phyloP scores from a whole-genome alignment of 352 stramenopile genomes.

The Pythium aquatile region DNA sequence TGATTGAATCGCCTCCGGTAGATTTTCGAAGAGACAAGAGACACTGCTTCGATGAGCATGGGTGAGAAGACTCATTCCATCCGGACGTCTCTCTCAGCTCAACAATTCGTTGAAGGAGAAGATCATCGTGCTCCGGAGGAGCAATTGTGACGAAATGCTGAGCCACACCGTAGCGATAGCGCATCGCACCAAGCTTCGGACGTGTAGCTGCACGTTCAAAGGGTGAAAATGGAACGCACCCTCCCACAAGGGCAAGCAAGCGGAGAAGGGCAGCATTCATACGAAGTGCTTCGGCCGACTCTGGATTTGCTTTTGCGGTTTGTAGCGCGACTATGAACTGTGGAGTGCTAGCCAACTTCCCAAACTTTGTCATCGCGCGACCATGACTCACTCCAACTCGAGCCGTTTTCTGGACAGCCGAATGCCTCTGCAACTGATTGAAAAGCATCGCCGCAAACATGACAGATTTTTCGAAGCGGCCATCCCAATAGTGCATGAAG shows the following conservation, averaged over 20 bases:
- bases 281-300: neutral
- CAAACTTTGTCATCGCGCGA: neutral
- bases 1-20: too few relatives aligned
- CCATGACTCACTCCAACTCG: neutral
- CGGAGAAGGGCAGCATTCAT: neutral
- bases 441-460: neutral
- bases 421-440: neutral
- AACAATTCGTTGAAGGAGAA: slow-evolving; percentile 18
- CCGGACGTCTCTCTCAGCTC: neutral
- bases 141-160: slow-evolving; percentile 29
- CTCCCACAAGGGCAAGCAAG: neutral
- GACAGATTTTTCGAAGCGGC: neutral
- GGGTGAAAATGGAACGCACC: slow-evolving; percentile 19
- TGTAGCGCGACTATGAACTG: neutral
- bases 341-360: neutral
- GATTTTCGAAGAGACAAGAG: too few relatives aligned
- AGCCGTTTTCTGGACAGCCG: neutral
- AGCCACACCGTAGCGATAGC: slow-evolving; percentile 21
- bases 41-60: neutral
- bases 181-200: slow-evolving; percentile 26
- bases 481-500: slow-evolving; percentile 6
- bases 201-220: slow-evolving; percentile 25
- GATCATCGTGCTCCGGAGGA: slow-evolving; percentile 26
- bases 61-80: neutral
- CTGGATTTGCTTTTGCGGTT: neutral